Evolutionary conservation across 225 moss, liverwort and hornwort species (phyloP), one percentile per base, ranked within the genome.

Genomic region (Marchantia polymorpha): DNA sequence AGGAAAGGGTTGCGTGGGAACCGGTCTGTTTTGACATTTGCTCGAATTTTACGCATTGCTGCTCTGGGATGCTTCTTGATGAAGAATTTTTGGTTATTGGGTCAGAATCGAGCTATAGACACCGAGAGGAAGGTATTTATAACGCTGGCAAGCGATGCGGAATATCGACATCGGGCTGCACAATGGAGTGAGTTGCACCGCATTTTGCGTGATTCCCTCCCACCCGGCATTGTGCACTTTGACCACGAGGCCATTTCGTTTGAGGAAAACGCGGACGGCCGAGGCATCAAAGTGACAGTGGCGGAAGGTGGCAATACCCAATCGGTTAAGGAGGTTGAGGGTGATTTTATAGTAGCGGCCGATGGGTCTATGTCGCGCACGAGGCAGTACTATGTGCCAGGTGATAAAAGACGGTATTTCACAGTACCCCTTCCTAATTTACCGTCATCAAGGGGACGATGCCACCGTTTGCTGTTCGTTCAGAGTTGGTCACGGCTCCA

Each of bases 161-260:
- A 77, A 22, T 90, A 79, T 84, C 29, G 89, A 66, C 92, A 96
- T 67, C 89, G 94, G 72, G 92, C 96, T 56, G 85, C 86, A 73
- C 94, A 91, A 76, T 96, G 96, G 96, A 91, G 87, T 78, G 92
- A 94, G 66, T 83, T 96, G 79, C 96, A 96, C 84, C 84, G 78
- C 46, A 80, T 92, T 67, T 81, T 96, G 23, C 84, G 82, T 22
- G 83, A 90, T 23, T 83, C 91, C n/a, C 87, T 96, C 30, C 94
- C 94, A 49, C 22, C 90, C 17, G 92, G 89, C 81, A 87, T 94
- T 20, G 92, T 91, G 63, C 84, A 91, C 27, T 92, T 87, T 20
- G 90, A 86, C 56, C 94, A 92, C 49, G 92, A 96, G 79, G 96
- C 91, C 15, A 78, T 87, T 53, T 90, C 92, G 0, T 87, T 90